Conservation (phyloP, 192 early-diverging fungal species). For the Coemansia sp. region DNA sequence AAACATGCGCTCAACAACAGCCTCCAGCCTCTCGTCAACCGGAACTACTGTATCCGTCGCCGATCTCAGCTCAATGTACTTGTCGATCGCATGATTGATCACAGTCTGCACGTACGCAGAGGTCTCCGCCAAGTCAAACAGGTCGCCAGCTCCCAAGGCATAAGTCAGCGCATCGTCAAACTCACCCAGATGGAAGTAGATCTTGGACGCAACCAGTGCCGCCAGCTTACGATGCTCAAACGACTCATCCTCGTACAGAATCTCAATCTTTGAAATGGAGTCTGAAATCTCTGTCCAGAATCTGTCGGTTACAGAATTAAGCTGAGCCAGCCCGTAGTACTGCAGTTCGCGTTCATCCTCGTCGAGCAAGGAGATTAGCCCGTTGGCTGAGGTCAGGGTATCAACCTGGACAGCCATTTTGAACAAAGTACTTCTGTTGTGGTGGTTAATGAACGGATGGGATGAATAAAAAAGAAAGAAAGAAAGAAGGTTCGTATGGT, state of each 20-base stretch:
- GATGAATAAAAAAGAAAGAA: no score
- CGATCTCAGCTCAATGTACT: constrained; percentile 82
- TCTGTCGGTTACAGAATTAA: constrained; percentile 84
- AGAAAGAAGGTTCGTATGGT: no score
- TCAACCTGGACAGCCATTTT: constrained; percentile 41
- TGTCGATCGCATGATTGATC: constrained; percentile 83
- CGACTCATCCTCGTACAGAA: constrained; percentile 87
- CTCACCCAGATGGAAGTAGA: constrained; percentile 96
- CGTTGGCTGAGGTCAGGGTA: constrained; percentile 57
- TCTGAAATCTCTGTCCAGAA: constrained; percentile 99
- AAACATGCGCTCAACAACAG: constrained; percentile 95
- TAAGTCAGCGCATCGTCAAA: constrained; percentile 94
- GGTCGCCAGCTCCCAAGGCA: constrained; percentile 89
- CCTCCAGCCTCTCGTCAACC: constrained; percentile 79
- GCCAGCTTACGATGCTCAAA: constrained; percentile 88
- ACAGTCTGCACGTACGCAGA: constrained; percentile 94
- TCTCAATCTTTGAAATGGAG: constrained; percentile 76
- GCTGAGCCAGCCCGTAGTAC: constrained; percentile 89
- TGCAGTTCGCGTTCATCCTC: constrained; percentile 90
- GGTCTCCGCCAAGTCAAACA: constrained; percentile 80
- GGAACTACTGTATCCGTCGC: constrained; percentile 17
- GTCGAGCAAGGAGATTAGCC: constrained; percentile 91
- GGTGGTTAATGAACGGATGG: no score
- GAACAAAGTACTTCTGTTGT: no score
- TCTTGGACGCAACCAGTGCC: constrained; percentile 97